Conservation (phyloP, 2,329 filamentous ascomycete species). For the Aspergillus hortae region DNA sequence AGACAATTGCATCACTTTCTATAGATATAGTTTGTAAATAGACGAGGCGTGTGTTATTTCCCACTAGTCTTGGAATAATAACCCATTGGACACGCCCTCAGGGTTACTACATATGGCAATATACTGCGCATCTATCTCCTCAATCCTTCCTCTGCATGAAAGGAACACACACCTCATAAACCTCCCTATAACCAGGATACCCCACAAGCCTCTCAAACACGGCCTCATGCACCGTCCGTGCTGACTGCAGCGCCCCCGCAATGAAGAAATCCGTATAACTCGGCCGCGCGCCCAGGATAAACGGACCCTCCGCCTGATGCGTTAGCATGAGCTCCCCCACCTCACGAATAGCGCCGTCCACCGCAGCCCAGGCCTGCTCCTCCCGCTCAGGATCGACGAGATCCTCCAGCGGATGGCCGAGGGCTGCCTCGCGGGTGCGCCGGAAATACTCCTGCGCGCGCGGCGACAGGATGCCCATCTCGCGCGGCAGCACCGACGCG, state of each 20-base stretch:
- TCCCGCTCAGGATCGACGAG: neutral
- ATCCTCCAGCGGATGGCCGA: conserved; percentile 36
- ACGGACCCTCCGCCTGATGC: conserved; percentile 35
- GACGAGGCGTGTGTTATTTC: no score
- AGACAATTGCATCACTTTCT: no score
- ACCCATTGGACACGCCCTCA: no score
- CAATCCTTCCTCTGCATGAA: neutral
- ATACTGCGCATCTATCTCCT: neutral
- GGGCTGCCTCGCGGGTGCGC: conserved; percentile 34
- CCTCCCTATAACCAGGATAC: neutral
- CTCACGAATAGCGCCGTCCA: conserved; percentile 19
- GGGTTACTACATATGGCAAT: no score
- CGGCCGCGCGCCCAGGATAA: conserved; percentile 23
- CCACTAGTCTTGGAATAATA: no score
- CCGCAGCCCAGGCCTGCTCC: neutral
- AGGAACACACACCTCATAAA: neutral
- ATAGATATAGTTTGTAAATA: no score
- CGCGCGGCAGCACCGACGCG: conserved; percentile 9
- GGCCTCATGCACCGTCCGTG: conserved; percentile 29
- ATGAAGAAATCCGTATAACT: conserved; percentile 41
- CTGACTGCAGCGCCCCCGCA: conserved; percentile 33
- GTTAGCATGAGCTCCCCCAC: conserved; percentile 33
- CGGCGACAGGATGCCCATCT: conserved; percentile 33
- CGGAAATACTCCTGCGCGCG: conserved; percentile 39
- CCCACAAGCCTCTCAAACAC: conserved; percentile 23